phyloP scores from a whole-genome alignment of 2,329 filamentous ascomycete species.

The Madurella mycetomatis region DNA sequence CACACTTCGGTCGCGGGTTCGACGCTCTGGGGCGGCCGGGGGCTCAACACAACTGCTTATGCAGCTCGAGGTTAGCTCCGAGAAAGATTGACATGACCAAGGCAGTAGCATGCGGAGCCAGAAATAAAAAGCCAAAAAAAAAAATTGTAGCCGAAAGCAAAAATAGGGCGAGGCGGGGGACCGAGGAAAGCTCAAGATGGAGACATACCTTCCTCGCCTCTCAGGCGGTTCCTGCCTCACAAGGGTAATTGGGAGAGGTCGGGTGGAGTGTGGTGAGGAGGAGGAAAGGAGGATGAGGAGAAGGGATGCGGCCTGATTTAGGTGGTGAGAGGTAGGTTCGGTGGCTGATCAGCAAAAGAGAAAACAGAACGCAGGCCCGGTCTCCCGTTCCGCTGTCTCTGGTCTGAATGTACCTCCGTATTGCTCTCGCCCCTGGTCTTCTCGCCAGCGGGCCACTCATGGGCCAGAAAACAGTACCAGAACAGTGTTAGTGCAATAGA shows the following conservation, averaged over 20 bases:
- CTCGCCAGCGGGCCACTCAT: slow-evolving; percentile 22
- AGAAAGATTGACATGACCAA: slow-evolving; percentile 16
- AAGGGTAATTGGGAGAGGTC: slow-evolving; percentile 34
- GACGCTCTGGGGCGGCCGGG: slow-evolving; percentile 8
- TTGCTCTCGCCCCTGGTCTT: slow-evolving; percentile 18
- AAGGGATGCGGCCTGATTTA: slow-evolving; percentile 34
- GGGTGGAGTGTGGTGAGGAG: slow-evolving; percentile 30
- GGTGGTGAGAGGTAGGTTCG: slow-evolving; percentile 25
- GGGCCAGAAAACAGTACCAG: slow-evolving; percentile 23
- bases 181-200: slow-evolving; percentile 12
- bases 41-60: slow-evolving; percentile 20
- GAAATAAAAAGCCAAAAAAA: slow-evolving; percentile 1
- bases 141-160: slow-evolving; percentile 2
- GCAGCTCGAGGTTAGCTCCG: slow-evolving; percentile 17
- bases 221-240: slow-evolving; percentile 26
- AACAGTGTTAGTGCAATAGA: slow-evolving; percentile 20
- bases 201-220: slow-evolving; percentile 33
- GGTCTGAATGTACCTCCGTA: slow-evolving; percentile 12
- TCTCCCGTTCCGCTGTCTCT: slow-evolving; percentile 22
- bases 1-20: slow-evolving; percentile 4
- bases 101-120: background rate
- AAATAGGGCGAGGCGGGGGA: slow-evolving; percentile 13
- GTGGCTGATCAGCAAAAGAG: slow-evolving; percentile 23
- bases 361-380: slow-evolving; percentile 24
- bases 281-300: slow-evolving; percentile 33